Evolutionary conservation across 2,329 filamentous ascomycete species (phyloP), one percentile per base, ranked within the genome.

Genomic region (Ascochyta clinopodiicola): DNA sequence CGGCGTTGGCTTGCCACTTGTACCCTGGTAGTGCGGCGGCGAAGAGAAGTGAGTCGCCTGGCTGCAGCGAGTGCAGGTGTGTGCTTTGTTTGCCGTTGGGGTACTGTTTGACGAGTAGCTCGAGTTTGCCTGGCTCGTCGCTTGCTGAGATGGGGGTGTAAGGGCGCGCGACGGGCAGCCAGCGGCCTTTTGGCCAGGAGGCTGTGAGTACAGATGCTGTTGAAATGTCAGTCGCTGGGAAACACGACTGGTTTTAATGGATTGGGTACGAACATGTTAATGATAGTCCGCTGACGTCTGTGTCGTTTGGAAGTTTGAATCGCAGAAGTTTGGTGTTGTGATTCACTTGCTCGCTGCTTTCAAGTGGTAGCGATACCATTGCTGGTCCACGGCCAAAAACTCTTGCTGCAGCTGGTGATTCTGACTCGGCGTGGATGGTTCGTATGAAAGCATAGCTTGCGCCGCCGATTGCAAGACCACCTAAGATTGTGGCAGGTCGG

Each of bases 311-410:
- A 29, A 96, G 86, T 67, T 87, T 86, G 78, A 97, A 96, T 68
- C 90, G 87, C 75, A 97, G 82, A 63, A 84, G 87, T 86, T 97
- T 96, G 66, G 91, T 95, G 82, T 97, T 96, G 82, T 92, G 88
- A 81, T 91, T 96, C 78, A 96, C 78, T 38, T 81, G 78, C 78
- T 95, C 88, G 49, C 92, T 83, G 48, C 87, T 85, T 53, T 90
- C 84, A 51, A 97, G 82, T 79, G 89, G 88, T 65, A 96, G 82
- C 55, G 86, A 86, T 59, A 96, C 77, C 78, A 91, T 96, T 59
- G 91, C 92, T 78, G 96, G 91, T 1, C 53, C 61, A 36, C 47
- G 31, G 27, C 61, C 19, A 13, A 44, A 61, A 2, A 59, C 53
- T 51, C 48, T 54, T n/a, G 27, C 29, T 24, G 58, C 29, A 31